Conservation (phyloP, 129 eudicot species). For the Artemisia tridentata region DNA sequence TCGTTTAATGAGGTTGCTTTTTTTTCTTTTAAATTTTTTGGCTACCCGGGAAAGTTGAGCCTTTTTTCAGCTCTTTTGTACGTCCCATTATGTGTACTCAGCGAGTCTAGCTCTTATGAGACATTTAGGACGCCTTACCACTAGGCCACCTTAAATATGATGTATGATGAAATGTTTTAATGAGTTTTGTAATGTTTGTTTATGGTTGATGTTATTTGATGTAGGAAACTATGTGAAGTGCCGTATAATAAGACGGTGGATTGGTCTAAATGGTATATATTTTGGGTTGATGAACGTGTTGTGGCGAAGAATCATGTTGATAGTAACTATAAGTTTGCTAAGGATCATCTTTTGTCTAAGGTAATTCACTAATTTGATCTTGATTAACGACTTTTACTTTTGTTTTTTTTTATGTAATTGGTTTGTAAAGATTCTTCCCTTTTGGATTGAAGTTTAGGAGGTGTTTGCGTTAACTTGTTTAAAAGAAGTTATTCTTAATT, state of each 20-base stretch:
- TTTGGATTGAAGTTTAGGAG: no score
- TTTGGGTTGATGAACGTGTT: constrained; percentile 69
- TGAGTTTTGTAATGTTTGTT: background rate
- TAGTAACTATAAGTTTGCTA: constrained; percentile 62
- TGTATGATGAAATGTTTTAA: no score
- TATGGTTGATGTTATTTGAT: background rate
- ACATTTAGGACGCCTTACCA: no score
- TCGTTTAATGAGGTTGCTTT: constrained; percentile 48
- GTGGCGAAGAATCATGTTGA: constrained; percentile 57
- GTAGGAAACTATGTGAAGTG: constrained; percentile 52
- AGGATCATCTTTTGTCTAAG: constrained; percentile 54
- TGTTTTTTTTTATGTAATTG: constrained; percentile 35
- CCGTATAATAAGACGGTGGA: constrained; percentile 58
- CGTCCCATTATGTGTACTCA: no score
- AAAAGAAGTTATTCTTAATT: no score
- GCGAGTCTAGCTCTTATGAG: no score
- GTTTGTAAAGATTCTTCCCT: constrained; percentile 15
- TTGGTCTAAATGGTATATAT: constrained; percentile 67
- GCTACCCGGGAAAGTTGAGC: no score
- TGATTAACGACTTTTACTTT: background rate
- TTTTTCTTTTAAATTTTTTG: no score
- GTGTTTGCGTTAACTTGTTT: no score
- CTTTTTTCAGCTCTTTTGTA: no score
- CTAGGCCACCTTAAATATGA: no score
- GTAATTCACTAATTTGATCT: constrained; percentile 17